Conservation (phyloP, 495 filamentous ascomycete species). For the Chaetomium tenue region DNA sequence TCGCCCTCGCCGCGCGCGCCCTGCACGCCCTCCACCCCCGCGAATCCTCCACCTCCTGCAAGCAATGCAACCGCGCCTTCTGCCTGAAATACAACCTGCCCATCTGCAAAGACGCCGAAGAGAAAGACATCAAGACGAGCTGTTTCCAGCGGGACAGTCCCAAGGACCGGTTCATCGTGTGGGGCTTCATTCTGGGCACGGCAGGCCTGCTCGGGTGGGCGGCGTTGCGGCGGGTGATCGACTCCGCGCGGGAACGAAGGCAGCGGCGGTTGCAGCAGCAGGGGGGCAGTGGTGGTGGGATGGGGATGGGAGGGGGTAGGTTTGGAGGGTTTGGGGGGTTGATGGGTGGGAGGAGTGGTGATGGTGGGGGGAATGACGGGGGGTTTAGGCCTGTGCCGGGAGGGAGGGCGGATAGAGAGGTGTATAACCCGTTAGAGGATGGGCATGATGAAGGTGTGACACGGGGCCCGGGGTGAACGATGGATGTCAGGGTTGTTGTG, state of each 20-base stretch:
- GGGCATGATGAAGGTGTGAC: not conserved
- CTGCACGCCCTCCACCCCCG: constrained; percentile 18
- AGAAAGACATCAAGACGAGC: constrained; percentile 81
- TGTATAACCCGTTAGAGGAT: constrained; percentile 28
- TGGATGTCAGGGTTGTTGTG: not conserved
- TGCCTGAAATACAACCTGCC: constrained; percentile 81
- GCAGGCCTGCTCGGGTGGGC: constrained; percentile 81
- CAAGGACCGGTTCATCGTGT: constrained; percentile 88
- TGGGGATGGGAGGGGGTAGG: not conserved
- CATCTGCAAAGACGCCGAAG: constrained; percentile 79
- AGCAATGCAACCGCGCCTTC: constrained; percentile 87
- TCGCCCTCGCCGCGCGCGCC: constrained; percentile 30
- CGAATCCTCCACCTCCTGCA: constrained; percentile 54
- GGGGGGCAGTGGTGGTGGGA: not conserved
- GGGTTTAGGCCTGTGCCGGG: not conserved
- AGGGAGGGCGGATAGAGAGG: constrained; percentile 12
- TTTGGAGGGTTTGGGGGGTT: not conserved
- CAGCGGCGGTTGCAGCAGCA: not conserved
- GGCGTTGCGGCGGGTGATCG: constrained; percentile 48
- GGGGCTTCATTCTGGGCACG: constrained; percentile 86
- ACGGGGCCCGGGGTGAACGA: not conserved
- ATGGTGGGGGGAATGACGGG: not conserved
- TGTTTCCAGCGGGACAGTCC: constrained; percentile 92
- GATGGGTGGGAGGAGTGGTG: not conserved
- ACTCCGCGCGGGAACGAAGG: not conserved